Conservation (phyloP, 1,284 basidiomycete species). For the Moniliophthora roreri region DNA sequence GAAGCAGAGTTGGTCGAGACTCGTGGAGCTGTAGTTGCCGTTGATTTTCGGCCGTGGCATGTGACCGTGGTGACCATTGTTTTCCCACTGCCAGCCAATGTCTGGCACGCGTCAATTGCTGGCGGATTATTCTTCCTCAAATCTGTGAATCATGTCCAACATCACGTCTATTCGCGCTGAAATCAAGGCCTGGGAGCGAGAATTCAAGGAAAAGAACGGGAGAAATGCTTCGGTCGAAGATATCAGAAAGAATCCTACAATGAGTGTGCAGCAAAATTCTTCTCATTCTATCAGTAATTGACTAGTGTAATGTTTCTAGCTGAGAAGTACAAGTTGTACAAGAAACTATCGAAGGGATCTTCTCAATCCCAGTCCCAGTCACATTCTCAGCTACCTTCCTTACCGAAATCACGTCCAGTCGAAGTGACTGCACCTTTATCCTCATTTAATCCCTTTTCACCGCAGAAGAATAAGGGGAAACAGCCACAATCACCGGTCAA, state of each 20-base stretch:
- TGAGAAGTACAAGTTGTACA: constrained; percentile 81
- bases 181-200: constrained; percentile 83
- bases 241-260: constrained; percentile 65
- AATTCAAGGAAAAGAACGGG: constrained; percentile 61
- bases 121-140: neutral
- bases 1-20: neutral
- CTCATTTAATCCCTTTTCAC: constrained; percentile 76
- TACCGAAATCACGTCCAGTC: constrained; percentile 47
- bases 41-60: constrained; percentile 4
- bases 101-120: neutral
- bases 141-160: constrained; percentile 4
- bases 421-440: constrained; percentile 49
- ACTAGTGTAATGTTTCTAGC: constrained; percentile 45
- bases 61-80: neutral
- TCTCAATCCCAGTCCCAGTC: constrained; percentile 10
- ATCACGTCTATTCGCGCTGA: constrained; percentile 54
- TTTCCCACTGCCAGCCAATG: too few species aligned
- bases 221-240: constrained; percentile 75
- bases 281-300: constrained; percentile 14
- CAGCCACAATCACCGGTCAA: constrained; percentile 22
- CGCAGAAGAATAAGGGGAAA: constrained; percentile 56
- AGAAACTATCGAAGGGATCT: constrained; percentile 63
- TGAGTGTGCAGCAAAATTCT: constrained; percentile 53
- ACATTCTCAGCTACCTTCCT: constrained; percentile 31
- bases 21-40: neutral